Conservation (phyloP, 2,329 filamentous ascomycete species). For the Alternaria ethzedia region DNA sequence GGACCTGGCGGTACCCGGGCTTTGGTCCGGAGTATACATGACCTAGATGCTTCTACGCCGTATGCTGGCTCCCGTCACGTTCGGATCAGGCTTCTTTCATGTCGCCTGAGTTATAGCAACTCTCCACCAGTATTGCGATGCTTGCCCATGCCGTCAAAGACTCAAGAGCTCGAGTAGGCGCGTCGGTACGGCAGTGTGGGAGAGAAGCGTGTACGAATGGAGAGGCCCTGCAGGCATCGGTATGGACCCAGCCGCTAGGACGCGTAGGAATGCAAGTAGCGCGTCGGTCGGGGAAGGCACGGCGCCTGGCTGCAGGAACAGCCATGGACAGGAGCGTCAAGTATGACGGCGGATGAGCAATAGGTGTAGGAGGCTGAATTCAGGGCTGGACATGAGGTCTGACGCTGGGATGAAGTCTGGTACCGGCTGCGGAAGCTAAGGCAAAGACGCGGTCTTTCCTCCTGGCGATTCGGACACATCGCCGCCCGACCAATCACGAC, state of each 20-base stretch:
- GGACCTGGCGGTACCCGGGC: not conserved
- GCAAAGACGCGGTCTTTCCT: conserved; percentile 6
- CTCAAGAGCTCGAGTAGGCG: not conserved
- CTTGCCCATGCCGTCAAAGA: not conserved
- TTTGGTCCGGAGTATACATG: not conserved
- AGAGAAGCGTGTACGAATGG: not conserved
- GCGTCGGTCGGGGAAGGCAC: not conserved
- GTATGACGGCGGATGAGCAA: not conserved
- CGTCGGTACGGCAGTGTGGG: not conserved
- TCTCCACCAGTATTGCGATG: not conserved
- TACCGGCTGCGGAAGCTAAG: conserved; percentile 13
- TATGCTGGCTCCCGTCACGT: not conserved
- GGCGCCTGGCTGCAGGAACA: not conserved
- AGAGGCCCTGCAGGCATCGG: not conserved
- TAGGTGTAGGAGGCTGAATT: not conserved
- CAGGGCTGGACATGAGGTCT: not conserved
- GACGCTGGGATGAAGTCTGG: conserved; percentile 1
- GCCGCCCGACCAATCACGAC: conserved; percentile 13
- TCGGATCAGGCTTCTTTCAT: not conserved
- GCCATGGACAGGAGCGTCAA: not conserved
- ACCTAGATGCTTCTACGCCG: not conserved
- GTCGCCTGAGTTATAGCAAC: not conserved
- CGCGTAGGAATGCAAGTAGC: not conserved
- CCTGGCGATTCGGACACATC: conserved; percentile 1
- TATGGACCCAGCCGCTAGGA: not conserved